Evolutionary conservation across 139 green algal genomes (phyloP).

Genomic region (Spirogloea muscicola): DNA sequence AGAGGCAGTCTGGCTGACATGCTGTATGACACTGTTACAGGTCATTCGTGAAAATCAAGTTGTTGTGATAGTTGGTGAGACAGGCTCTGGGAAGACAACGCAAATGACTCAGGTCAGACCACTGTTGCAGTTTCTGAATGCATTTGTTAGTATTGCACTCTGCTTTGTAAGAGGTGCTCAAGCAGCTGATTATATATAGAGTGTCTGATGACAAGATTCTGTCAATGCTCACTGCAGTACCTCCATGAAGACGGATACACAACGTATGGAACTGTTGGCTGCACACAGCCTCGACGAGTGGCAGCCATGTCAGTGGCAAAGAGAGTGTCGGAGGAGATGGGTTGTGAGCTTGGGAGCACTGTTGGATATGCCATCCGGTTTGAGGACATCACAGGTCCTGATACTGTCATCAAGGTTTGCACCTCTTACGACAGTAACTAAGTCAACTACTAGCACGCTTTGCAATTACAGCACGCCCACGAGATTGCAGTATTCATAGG

Average conservation of each 20-base stretch:
- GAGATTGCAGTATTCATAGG: too few species aligned
- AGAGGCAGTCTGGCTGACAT: background rate
- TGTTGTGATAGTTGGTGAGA: slow-evolving; percentile 96
- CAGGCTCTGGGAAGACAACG: slow-evolving; percentile 95
- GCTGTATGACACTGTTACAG: too few species aligned
- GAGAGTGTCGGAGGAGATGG: slow-evolving; percentile 88
- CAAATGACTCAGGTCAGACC: slow-evolving; percentile 53
- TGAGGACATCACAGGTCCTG: slow-evolving; percentile 85
- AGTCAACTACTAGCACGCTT: too few species aligned
- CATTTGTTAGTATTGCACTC: background rate
- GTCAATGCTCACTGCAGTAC: slow-evolving; percentile 83
- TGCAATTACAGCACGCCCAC: too few species aligned
- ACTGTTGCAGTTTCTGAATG: background rate
- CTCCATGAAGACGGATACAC: slow-evolving; percentile 89
- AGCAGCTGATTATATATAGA: too few species aligned
- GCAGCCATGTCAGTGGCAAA: slow-evolving; percentile 96
- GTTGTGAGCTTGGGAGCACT: slow-evolving; percentile 67
- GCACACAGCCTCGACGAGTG: slow-evolving; percentile 92
- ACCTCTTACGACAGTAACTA: too few species aligned
- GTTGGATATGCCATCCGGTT: slow-evolving; percentile 94
- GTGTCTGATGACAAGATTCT: too few species aligned
- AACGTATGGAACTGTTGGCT: slow-evolving; percentile 79
- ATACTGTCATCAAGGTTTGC: slow-evolving; percentile 80
- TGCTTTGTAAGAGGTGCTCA: slow-evolving; percentile 78
- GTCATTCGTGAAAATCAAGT: slow-evolving; percentile 91